Conservation (phyloP, 2,329 filamentous ascomycete genomes). For the Chaetomiaceae sp. region DNA sequence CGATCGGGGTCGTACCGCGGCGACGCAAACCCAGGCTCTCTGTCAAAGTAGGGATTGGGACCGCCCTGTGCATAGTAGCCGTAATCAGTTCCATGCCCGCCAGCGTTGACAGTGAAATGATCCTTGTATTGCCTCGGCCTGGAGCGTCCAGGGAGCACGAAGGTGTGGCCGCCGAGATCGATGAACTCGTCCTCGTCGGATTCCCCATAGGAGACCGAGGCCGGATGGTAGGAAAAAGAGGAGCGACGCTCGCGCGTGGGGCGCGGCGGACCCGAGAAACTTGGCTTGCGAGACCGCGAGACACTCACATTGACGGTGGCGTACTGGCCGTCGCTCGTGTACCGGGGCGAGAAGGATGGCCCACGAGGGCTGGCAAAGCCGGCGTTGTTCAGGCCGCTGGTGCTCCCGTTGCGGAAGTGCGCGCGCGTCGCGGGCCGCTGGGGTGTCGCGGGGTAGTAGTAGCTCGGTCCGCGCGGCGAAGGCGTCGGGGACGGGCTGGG, state of each 20-base stretch:
- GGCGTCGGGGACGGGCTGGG: slow-evolving; percentile 53
- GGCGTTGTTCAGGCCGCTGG: slow-evolving; percentile 31
- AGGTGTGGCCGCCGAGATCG: slow-evolving; percentile 50
- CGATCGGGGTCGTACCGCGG: slow-evolving; percentile 40
- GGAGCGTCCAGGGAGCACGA: slow-evolving; percentile 48
- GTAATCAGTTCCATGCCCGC: slow-evolving; percentile 56
- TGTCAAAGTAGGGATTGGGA: slow-evolving; percentile 34
- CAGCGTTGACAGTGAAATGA: slow-evolving; percentile 42
- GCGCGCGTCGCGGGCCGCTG: slow-evolving; percentile 52
- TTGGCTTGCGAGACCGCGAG: slow-evolving; percentile 45
- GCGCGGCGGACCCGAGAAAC: slow-evolving; percentile 42
- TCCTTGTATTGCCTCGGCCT: slow-evolving; percentile 40
- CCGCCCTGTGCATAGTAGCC: slow-evolving; percentile 51
- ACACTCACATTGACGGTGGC: slow-evolving; percentile 63
- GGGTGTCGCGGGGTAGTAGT: slow-evolving; percentile 46
- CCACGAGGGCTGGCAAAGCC: slow-evolving; percentile 32
- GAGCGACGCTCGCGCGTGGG: slow-evolving; percentile 50
- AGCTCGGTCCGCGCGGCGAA: slow-evolving; percentile 47
- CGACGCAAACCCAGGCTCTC: slow-evolving; percentile 39
- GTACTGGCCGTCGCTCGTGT: slow-evolving; percentile 59
- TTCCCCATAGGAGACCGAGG: slow-evolving; percentile 55
- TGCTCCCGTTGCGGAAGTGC: slow-evolving; percentile 43
- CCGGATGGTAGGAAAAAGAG: slow-evolving; percentile 55
- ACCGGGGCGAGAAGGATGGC: slow-evolving; percentile 54
- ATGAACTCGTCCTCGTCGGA: slow-evolving; percentile 60